Percentiles rank a stretch among this genome's conserved stretches.
Conservation (phyloP, 495 filamentous ascomycete genomes). For the Trichocladium uniseriatum region DNA sequence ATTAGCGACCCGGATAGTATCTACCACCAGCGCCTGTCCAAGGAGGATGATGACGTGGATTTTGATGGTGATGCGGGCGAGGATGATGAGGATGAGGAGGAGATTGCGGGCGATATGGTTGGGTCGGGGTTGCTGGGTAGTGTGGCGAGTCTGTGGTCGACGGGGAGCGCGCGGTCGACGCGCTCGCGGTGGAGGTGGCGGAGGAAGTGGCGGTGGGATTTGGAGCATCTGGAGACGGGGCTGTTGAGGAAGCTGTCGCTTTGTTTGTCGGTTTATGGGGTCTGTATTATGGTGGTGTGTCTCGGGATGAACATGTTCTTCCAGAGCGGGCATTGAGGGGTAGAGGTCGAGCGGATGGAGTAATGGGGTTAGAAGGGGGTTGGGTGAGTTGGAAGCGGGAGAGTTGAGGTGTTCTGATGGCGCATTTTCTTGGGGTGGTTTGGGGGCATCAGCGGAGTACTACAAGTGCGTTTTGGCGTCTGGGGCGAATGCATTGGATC, state of each 20-base stretch:
- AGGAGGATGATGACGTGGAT: constrained; percentile 72
- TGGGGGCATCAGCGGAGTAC: no score
- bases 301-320: constrained; percentile 60
- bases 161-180: constrained; percentile 24
- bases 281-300: constrained; percentile 83
- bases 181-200: constrained; percentile 24
- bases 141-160: constrained; percentile 37
- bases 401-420: no score
- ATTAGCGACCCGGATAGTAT: constrained; percentile 79
- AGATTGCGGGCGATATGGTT: constrained; percentile 26
- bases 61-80: constrained; percentile 38
- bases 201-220: constrained; percentile 37
- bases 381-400: background rate
- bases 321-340: background rate
- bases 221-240: constrained; percentile 40
- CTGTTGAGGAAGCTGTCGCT: constrained; percentile 66
- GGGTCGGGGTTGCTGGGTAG: constrained; percentile 38
- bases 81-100: constrained; percentile 33
- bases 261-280: constrained; percentile 70
- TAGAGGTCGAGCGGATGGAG: background rate
- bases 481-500: background rate
- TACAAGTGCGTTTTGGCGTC: background rate
- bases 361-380: background rate
- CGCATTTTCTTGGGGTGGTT: no score
- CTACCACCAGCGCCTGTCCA: constrained; percentile 72